Evolutionary conservation across 1,284 basidiomycete species (phyloP).

Genomic region (Exobasidium rhododendri): DNA sequence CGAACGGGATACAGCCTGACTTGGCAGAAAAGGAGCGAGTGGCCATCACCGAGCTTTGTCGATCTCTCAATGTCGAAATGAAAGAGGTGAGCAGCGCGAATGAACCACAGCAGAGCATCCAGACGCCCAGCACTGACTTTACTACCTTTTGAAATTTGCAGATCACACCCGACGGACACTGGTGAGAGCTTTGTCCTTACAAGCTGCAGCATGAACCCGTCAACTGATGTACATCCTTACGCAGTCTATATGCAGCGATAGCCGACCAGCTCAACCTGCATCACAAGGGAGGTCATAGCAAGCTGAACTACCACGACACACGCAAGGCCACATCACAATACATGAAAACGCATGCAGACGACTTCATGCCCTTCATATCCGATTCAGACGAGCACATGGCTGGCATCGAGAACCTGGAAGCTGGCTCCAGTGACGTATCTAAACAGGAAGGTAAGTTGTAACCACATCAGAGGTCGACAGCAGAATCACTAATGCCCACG

Average conservation of each 20-base stretch:
- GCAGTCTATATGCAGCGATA: constrained; percentile 81
- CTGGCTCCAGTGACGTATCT: constrained; percentile 61
- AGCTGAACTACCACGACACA: constrained; percentile 54
- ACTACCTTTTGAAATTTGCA: too few species aligned
- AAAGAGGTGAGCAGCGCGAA: neutral
- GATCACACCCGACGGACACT: constrained; percentile 90
- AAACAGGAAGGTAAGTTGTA: constrained; percentile 60
- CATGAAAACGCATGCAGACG: constrained; percentile 77
- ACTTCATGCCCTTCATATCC: constrained; percentile 91
- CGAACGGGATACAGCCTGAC: constrained; percentile 30
- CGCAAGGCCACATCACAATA: constrained; percentile 75
- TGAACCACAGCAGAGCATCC: neutral
- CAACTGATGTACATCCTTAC: constrained; percentile 11
- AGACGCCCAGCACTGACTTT: constrained; percentile 2
- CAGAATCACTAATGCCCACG: constrained; percentile 61
- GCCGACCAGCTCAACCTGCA: constrained; percentile 67
- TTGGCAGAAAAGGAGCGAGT: constrained; percentile 34
- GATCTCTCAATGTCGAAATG: constrained; percentile 24
- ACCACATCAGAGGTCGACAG: too few species aligned
- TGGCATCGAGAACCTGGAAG: constrained; percentile 71
- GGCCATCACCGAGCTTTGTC: constrained; percentile 36
- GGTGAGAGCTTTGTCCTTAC: constrained; percentile 52
- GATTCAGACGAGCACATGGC: constrained; percentile 51
- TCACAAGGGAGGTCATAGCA: constrained; percentile 1
- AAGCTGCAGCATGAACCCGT: neutral